Conservation (phyloP, 768 basidiomycete genomes). For the Rubroboletus satanas region DNA sequence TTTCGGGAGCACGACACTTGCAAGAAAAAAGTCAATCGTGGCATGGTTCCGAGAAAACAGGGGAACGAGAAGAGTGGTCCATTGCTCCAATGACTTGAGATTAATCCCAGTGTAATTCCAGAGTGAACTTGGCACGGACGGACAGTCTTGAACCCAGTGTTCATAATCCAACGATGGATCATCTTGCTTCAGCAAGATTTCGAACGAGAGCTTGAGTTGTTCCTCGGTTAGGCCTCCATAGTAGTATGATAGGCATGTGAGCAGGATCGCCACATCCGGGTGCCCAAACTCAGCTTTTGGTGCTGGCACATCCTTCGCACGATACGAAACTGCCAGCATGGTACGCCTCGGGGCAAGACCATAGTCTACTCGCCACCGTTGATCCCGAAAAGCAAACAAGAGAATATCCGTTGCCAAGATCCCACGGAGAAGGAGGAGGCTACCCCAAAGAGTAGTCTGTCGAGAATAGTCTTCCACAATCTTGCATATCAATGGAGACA, state of each 20-base stretch:
- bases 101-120: conserved; percentile 41
- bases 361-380: conserved; percentile 51
- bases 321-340: conserved; percentile 49
- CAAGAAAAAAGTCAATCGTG: conserved; percentile 46
- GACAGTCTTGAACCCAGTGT: conserved; percentile 31
- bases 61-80: conserved; percentile 26
- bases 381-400: conserved; percentile 33
- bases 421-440: conserved; percentile 43
- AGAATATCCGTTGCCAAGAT: conserved; percentile 42
- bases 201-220: conserved; percentile 38
- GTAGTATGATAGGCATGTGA: conserved; percentile 49
- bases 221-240: conserved; percentile 41
- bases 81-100: conserved; percentile 35
- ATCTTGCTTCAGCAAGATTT: conserved; percentile 37
- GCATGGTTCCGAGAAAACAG: conserved; percentile 36
- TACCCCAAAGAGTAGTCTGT: conserved; percentile 29
- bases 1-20: conserved; percentile 46
- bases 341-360: conserved; percentile 42
- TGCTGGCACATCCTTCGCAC: conserved; percentile 50
- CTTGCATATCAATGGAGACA: neutral
- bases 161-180: conserved; percentile 42
- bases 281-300: conserved; percentile 49
- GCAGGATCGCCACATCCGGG: conserved; percentile 43
- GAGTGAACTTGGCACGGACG: conserved; percentile 29
- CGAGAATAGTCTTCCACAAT: conserved; percentile 2